Base-by-base conservation (phyloP, 495 filamentous ascomycete species). In the Xylaria intraflava region DNA sequence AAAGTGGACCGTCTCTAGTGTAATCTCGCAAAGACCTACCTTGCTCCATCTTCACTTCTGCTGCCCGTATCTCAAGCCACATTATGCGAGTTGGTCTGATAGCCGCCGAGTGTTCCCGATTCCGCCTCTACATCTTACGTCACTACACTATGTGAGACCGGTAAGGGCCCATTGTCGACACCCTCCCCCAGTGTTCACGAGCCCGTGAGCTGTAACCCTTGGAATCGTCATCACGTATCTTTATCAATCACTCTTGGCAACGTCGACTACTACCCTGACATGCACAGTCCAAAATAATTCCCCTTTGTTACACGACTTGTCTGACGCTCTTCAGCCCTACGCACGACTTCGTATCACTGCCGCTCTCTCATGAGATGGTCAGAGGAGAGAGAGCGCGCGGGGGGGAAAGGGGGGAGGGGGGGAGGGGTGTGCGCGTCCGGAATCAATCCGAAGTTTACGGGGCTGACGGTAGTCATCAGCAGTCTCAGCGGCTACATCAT, bases 291-390 rank as follows among this genome's bases (percentile, higher is more conserved):
- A 36, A 55, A 49, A 55, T 38, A 19, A 38, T 35, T 55, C 46
- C 60, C 48, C 36, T 62, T 47, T 36, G 62, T 65, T 65, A 63
- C 62, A 65, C 62, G 54, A 61, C 62, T 65, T 65, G n/a, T 51
- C 43, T 51, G 57, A 53, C 20, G 51, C 62, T 63, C 44, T 47
- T 65, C 63, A 65, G 63, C 63, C 63, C 63, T 65, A 65, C 56
- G 60, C 63, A 55, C 33, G 46, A 53, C 31, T 53, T 44, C 46
- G 51, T 53, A 45, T 23, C 29, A 53, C 51, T 53, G 29, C 51
- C 51, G 43, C 22, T 22, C 12, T 41, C 29, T 16, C 40, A 17
- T 30, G 26, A 11, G 43, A 36, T 40, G n/a, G n/a, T n/a, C n/a
- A n/a, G n/a, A n/a, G n/a, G n/a, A n/a, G n/a, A n/a, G n/a, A n/a